phyloP scores from a whole-genome alignment of 805 yeast species.

The Lachancea kluyveri region DNA sequence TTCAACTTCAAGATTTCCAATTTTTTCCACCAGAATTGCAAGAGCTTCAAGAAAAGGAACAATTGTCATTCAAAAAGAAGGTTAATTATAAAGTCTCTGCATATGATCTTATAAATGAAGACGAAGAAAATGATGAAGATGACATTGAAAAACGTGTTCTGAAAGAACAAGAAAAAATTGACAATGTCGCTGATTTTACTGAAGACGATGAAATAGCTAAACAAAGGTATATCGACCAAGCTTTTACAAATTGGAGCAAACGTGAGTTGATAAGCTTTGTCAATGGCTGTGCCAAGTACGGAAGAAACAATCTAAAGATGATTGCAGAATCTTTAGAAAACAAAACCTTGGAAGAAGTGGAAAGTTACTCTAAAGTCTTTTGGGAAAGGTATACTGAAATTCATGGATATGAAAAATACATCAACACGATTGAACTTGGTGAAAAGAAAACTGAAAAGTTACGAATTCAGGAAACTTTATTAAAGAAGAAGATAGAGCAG shows the following conservation, averaged over 20 bases:
- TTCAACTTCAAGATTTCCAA: slow-evolving; percentile 66
- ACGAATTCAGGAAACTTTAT: slow-evolving; percentile 47
- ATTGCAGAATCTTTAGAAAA: slow-evolving; percentile 53
- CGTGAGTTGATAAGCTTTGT: slow-evolving; percentile 69
- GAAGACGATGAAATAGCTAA: slow-evolving; percentile 55
- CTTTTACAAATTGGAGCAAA: slow-evolving; percentile 65
- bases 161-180: slow-evolving; percentile 48
- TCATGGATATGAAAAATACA: slow-evolving; percentile 66
- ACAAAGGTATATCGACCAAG: slow-evolving; percentile 44
- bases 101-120: slow-evolving; percentile 43
- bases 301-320: slow-evolving; percentile 43
- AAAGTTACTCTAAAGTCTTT: slow-evolving; percentile 50
- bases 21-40: slow-evolving; percentile 54
- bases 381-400: slow-evolving; percentile 57
- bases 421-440: slow-evolving; percentile 66
- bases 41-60: slow-evolving; percentile 56
- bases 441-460: slow-evolving; percentile 59
- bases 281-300: slow-evolving; percentile 63
- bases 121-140: slow-evolving; percentile 10
- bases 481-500: slow-evolving; percentile 47
- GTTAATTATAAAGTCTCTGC: slow-evolving; percentile 52
- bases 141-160: slow-evolving; percentile 17
- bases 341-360: slow-evolving; percentile 54
- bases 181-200: slow-evolving; percentile 51
- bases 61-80: slow-evolving; percentile 52